Evolutionary conservation across 2,329 filamentous ascomycete species (phyloP), one percentile per base, ranked within the genome.

Genomic region (Aspergillus neoniger): DNA sequence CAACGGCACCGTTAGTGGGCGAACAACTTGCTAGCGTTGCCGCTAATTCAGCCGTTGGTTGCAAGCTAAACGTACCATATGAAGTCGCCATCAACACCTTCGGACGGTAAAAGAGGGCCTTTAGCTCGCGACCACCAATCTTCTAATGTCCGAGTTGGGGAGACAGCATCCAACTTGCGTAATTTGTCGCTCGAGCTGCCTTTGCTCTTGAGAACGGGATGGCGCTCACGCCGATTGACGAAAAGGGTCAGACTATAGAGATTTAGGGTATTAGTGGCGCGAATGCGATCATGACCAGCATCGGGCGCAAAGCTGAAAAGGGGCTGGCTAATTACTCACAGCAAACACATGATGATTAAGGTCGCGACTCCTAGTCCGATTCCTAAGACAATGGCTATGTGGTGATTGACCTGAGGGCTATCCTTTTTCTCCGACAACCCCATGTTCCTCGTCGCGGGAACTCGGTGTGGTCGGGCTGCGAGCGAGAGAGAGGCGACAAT

Each of bases 91-190:
- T 74, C 74, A 1, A 70, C 67, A 21, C 65, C 71, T 44, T 76
- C 74, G 3, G 73, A 69, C 10, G 74, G 70, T 14, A 69, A 64
- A 25, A 74, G 63, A 23, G 71, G 71, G 8, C 70, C 68, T 53
- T 75, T 75, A 2, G 71, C 69, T 19, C 62, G 70, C 14, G 70
- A 63, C 72, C 74, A 76, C 74, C 75, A 77, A 51, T 77, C 67
- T 49, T 76, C 74, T 15, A 77, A 65, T 5, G 69, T 76, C 14
- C 74, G 70, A 14, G 66, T 72, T 5, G 75, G 75, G 43, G 72
- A 74, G 5, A 76, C 73, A 15, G 69, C 70, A 47, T 77, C 74
- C 15, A 77, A 63, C 59, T 69, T 74, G 55, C 70, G 71, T 60
- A 77, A 60, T 17, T 74, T 71, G 47, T 76, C 71, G 36, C 62